phyloP scores from a whole-genome alignment of 2,329 filamentous ascomycete species.

The Scorias spongiosa region DNA sequence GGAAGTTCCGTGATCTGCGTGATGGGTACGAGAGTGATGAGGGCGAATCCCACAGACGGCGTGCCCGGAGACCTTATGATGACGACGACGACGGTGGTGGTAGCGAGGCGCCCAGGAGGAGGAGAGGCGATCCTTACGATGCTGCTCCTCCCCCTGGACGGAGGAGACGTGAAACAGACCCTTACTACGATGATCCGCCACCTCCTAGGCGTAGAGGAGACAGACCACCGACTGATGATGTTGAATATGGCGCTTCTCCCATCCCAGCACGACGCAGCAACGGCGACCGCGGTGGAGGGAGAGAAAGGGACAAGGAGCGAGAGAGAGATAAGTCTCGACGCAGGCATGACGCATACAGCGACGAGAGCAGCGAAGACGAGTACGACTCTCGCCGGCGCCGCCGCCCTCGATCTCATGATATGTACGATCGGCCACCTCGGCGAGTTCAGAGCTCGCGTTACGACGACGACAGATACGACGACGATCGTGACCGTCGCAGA shows the following conservation, averaged over 20 bases:
- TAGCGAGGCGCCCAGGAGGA: neutral
- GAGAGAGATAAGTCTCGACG: slow-evolving; percentile 6
- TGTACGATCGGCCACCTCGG: neutral
- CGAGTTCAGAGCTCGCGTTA: neutral
- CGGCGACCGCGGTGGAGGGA: slow-evolving; percentile 7
- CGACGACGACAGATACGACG: neutral
- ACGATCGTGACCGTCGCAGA: neutral
- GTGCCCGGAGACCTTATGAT: slow-evolving; percentile 7
- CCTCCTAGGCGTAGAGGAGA: neutral
- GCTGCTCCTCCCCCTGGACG: neutral
- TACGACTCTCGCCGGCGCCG: slow-evolving; percentile 1
- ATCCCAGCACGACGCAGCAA: slow-evolving; percentile 12
- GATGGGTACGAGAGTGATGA: slow-evolving; percentile 24
- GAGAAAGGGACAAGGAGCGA: slow-evolving; percentile 4
- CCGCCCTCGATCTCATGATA: slow-evolving; percentile 4
- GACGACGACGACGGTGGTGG: slow-evolving; percentile 11
- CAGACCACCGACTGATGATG: slow-evolving; percentile 2
- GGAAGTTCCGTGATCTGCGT: slow-evolving; percentile 19
- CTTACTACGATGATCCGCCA: neutral
- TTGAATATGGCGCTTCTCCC: slow-evolving; percentile 17
- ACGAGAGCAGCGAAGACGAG: slow-evolving; percentile 1
- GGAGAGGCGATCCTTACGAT: neutral
- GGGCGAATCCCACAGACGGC: slow-evolving; percentile 16
- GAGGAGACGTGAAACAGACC: neutral
- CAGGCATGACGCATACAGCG: slow-evolving; percentile 3